phyloP scores from a whole-genome alignment of 1,284 basidiomycete species.

The Lentinus polychrous region DNA sequence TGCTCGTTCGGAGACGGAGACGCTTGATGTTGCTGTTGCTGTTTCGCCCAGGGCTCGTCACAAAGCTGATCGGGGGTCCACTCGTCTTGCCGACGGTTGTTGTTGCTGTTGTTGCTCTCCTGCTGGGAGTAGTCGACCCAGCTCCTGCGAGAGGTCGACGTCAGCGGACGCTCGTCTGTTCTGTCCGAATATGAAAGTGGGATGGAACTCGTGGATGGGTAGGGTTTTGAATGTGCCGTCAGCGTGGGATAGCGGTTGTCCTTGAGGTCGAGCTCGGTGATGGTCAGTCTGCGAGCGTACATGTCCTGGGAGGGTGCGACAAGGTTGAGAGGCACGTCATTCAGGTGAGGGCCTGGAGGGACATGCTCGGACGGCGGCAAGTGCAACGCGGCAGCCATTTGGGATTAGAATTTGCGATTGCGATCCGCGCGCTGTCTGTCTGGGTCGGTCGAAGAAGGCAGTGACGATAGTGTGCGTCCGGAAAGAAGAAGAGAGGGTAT shows the following conservation, averaged over 20 bases:
- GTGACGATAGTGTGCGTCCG: not conserved
- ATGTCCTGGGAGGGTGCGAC: slow-evolving; percentile 26
- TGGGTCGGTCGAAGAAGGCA: not conserved
- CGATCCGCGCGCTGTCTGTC: not conserved
- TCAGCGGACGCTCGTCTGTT: slow-evolving; percentile 13
- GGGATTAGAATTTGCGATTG: not conserved
- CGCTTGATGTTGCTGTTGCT: not conserved
- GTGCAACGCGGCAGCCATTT: slow-evolving; percentile 25
- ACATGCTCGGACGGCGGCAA: slow-evolving; percentile 17
- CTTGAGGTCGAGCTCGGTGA: slow-evolving; percentile 51
- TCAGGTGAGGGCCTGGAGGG: slow-evolving; percentile 14
- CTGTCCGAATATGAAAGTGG: slow-evolving; percentile 4
- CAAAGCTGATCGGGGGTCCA: slow-evolving; percentile 22
- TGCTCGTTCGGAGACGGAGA: not conserved
- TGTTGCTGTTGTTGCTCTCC: slow-evolving; percentile 2
- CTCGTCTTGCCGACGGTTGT: slow-evolving; percentile 9
- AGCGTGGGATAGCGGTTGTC: slow-evolving; percentile 56
- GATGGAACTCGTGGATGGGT: slow-evolving; percentile 4
- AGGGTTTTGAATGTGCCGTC: slow-evolving; percentile 13
- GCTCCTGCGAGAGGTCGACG: slow-evolving; percentile 18
- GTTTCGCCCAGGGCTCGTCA: slow-evolving; percentile 13
- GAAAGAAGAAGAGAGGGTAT: not conserved
- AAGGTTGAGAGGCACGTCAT: slow-evolving; percentile 16
- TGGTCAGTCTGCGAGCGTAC: slow-evolving; percentile 47
- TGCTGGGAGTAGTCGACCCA: slow-evolving; percentile 16